Evolutionary conservation across 768 basidiomycete species (phyloP), one percentile per base, ranked within the genome.

Genomic region (Rhizopogon vulgaris): DNA sequence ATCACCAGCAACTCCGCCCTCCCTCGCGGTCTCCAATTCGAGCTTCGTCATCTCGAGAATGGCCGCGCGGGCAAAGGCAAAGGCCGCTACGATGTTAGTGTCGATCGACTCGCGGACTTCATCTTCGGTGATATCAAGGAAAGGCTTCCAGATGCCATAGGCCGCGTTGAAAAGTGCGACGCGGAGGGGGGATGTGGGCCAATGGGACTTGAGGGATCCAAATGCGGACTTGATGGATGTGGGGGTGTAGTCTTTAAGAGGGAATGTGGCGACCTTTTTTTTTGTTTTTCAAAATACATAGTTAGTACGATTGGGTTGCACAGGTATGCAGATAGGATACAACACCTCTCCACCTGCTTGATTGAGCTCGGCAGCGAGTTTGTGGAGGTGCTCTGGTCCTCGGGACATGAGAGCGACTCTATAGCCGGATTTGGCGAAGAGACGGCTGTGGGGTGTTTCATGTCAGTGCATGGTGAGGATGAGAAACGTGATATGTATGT

Each of bases 121-220:
- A 46, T 78, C 71, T 1, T 79, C 76, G 0, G 79, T 83, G 22
- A 85, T 60, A 11, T 84, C 74, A 25, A 89, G 68, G 73, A 88
- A 89, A 2, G 77, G 75, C 66, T 85, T 86, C 76, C 79, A 86
- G 11, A 80, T 64, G 3, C 75, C 76, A 32, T 75, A 63, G 0
- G 72, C 84, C 2, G 72, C 77, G 59, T 89, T 89, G 69, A 78
- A 89, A 11, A 89, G 59, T 1, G 84, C 84, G 2, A 74, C 82
- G 11, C 78, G 79, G 38, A 87, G 73, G 27, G 70, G 70, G 3
- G 81, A 76, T 43, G 71, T 70, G 0, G 77, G 70, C 58, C 74
- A 84, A 6, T 58, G 71, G 12, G 63, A 47, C 36, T 76, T 77
- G 58, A 84, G 72, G 14, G 70, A 62, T 4, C 59, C 54, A 68